Conservation (phyloP, 164 flowering plant genomes). For the Sextonia rubra region DNA sequence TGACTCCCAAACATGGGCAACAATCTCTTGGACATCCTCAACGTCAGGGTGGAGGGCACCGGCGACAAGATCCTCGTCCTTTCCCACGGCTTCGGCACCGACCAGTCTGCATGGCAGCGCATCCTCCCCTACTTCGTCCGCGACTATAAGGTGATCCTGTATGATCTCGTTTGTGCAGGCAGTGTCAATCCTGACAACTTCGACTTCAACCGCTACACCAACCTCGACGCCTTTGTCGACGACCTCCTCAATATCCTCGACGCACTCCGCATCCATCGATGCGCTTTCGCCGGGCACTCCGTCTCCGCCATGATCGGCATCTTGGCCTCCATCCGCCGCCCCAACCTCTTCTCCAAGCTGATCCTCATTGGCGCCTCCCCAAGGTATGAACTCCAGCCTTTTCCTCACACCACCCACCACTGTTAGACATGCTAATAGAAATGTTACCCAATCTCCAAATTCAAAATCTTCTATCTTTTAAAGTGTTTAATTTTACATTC, state of each 20-base stretch:
- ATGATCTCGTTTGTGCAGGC: constrained; percentile 91
- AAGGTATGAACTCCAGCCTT: constrained; percentile 31
- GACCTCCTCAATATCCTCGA: constrained; percentile 80
- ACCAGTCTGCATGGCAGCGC: constrained; percentile 91
- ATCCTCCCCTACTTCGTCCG: constrained; percentile 65
- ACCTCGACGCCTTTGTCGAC: constrained; percentile 78
- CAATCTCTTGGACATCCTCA: constrained; percentile 57
- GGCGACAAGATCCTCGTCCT: constrained; percentile 61
- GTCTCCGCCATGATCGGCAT: constrained; percentile 93
- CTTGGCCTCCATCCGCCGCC: constrained; percentile 82
- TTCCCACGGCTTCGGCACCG: constrained; percentile 93
- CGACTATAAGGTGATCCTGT: constrained; percentile 56
- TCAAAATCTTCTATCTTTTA: too few species aligned
- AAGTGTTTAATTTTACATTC: too few species aligned
- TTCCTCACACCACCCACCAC: too few species aligned
- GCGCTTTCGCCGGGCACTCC: constrained; percentile 89
- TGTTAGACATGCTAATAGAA: too few species aligned
- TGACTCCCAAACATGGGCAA: constrained; percentile 7
- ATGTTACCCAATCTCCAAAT: too few species aligned
- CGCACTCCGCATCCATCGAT: constrained; percentile 47
- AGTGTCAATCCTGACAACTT: constrained; percentile 90
- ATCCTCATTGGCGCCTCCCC: constrained; percentile 93
- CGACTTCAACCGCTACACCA: constrained; percentile 64
- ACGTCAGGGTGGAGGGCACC: constrained; percentile 70
- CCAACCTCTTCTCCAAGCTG: constrained; percentile 80